Evolutionary conservation across 306 rosid species (phyloP).

Genomic region (Acacia crassicarpa): DNA sequence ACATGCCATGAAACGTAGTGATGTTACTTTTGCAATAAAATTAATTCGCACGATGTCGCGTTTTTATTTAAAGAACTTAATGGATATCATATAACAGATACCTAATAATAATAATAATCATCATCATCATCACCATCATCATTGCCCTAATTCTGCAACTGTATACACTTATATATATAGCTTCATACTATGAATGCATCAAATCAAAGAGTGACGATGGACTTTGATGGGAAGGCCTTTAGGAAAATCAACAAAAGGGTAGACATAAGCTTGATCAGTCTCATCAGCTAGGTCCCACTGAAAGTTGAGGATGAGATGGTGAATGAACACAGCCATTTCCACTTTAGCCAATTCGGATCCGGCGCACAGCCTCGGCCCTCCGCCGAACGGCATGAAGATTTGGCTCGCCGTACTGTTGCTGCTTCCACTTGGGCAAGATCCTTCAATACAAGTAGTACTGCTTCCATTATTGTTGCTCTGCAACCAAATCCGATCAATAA

Average conservation of each 20-base stretch:
- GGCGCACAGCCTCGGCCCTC: slow-evolving; percentile 3
- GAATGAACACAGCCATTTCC: slow-evolving; percentile 14
- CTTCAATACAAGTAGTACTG: background rate
- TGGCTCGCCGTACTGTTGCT: background rate
- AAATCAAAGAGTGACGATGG: slow-evolving; percentile 5
- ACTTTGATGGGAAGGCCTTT: background rate
- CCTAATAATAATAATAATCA: background rate
- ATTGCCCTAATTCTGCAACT: background rate
- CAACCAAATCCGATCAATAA: background rate
- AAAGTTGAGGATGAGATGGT: slow-evolving; percentile 13
- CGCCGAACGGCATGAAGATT: slow-evolving; percentile 18
- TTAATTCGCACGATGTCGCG: background rate
- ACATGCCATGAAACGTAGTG: background rate
- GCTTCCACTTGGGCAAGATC: background rate
- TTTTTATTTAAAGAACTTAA: background rate
- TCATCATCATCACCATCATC: background rate
- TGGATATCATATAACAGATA: background rate
- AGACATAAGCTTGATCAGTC: background rate
- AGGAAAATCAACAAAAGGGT: slow-evolving; percentile 8
- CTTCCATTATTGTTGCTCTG: slow-evolving; percentile 10
- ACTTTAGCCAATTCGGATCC: slow-evolving; percentile 10
- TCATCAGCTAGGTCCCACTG: background rate
- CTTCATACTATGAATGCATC: background rate
- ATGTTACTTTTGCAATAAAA: background rate
- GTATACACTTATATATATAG: background rate